Conservation (phyloP, 75 land plant species). For the Chamaecyparis obtusa region DNA sequence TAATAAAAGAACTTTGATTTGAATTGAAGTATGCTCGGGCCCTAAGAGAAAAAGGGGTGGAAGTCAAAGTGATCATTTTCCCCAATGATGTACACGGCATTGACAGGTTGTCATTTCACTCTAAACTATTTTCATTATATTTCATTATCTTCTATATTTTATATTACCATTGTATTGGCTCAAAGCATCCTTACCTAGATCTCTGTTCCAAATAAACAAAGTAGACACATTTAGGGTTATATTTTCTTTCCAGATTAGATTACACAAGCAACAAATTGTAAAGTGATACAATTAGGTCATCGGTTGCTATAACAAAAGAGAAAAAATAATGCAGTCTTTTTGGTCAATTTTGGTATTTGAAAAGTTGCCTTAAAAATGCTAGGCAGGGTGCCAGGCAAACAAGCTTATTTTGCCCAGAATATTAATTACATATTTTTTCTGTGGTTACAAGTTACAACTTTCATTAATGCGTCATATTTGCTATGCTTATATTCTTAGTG, state of each 20-base stretch:
- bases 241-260: neutral
- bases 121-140: neutral
- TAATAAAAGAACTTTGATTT: neutral
- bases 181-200: neutral
- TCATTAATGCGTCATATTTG: conserved; percentile 5
- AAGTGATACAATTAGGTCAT: neutral
- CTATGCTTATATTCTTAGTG: neutral
- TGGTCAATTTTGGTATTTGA: neutral
- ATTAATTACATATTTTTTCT: neutral
- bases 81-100: conserved; percentile 84
- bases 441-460: neutral
- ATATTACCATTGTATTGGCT: neutral
- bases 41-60: conserved; percentile 74
- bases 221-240: neutral
- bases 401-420: neutral
- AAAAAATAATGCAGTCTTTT: neutral
- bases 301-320: neutral
- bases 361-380: neutral
- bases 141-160: neutral
- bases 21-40: conserved; percentile 78
- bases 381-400: neutral
- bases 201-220: neutral
- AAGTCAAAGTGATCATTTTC: conserved; percentile 75
- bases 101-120: conserved; percentile 47
- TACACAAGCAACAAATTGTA: neutral